Conservation (phyloP, 2,329 filamentous ascomycete species). For the Colletotrichum spaethianum region DNA sequence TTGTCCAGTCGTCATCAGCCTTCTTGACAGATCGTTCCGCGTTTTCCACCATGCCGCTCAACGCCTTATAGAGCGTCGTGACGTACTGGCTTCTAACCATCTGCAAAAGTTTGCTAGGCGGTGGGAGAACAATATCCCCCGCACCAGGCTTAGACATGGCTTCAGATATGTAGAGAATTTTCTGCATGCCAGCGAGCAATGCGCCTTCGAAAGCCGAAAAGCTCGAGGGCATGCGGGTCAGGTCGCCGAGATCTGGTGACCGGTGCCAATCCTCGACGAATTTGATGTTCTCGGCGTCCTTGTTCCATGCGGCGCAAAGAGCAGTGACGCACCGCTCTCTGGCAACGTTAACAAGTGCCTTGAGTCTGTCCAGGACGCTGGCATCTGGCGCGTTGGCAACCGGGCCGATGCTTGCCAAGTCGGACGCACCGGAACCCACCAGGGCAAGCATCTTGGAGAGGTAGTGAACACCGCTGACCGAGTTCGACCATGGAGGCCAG, state of each 20-base stretch:
- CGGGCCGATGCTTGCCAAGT: conserved; percentile 83
- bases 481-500: conserved; percentile 95
- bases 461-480: conserved; percentile 92
- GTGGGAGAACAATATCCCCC: conserved; percentile 85
- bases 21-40: conserved; percentile 82
- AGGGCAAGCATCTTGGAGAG: conserved; percentile 85
- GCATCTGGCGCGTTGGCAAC: conserved; percentile 68
- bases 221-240: conserved; percentile 90
- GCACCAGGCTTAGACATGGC: conserved; percentile 82
- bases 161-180: conserved; percentile 93
- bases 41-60: conserved; percentile 97
- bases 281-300: conserved; percentile 93
- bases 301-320: conserved; percentile 91
- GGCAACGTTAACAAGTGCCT: conserved; percentile 80
- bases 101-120: conserved; percentile 88
- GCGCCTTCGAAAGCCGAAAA: conserved; percentile 90
- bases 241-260: conserved; percentile 83
- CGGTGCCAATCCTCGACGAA: conserved; percentile 94
- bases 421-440: conserved; percentile 88
- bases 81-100: conserved; percentile 95
- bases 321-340: conserved; percentile 90
- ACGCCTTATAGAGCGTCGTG: conserved; percentile 90
- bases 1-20: conserved; percentile 73
- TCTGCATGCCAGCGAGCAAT: conserved; percentile 89
- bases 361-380: conserved; percentile 79